phyloP scores from a whole-genome alignment of 1,284 basidiomycete genomes.

The Cryptococcus sp. region DNA sequence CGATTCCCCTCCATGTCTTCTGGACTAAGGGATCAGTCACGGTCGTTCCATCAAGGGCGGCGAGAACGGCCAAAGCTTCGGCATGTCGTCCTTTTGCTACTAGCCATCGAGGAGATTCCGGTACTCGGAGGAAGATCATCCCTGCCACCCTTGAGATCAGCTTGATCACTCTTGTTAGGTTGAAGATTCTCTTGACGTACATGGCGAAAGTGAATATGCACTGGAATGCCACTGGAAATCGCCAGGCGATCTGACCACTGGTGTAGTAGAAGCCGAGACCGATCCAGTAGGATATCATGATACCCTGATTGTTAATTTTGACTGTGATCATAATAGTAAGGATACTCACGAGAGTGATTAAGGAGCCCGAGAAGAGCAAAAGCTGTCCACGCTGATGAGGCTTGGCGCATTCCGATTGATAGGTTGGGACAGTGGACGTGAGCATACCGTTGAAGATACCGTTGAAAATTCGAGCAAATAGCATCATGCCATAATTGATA shows the following conservation, averaged over 20 bases:
- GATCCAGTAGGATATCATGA: conserved; percentile 39
- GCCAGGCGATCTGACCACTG: conserved; percentile 25
- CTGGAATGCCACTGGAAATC: conserved; percentile 51
- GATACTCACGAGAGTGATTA: conserved; percentile 23
- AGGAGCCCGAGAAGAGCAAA: conserved; percentile 47
- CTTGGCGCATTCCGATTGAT: conserved; percentile 46
- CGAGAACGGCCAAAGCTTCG: conserved; percentile 48
- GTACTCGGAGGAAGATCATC: conserved; percentile 33
- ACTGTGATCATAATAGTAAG: background rate
- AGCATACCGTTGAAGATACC: conserved; percentile 43
- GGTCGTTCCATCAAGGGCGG: conserved; percentile 31
- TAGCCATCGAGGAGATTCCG: conserved; percentile 55
- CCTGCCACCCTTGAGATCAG: conserved; percentile 14
- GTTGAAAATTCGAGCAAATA: conserved; percentile 47
- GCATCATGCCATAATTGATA: conserved; percentile 46
- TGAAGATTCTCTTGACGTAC: conserved; percentile 19
- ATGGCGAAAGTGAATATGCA: conserved; percentile 37
- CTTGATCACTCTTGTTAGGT: no score
- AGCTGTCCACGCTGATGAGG: conserved; percentile 48
- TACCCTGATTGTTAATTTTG: conserved; percentile 5
- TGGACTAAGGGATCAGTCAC: conserved; percentile 26
- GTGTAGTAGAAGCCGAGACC: conserved; percentile 47
- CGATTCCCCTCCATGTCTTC: conserved; percentile 30
- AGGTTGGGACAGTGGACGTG: conserved; percentile 48
- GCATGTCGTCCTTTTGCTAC: conserved; percentile 49